A percentile compares a stretch with the other conserved stretches of the same genome.
These are phyloP conservation scores for Hanseniaspora osmophila DNA, from an alignment of 805 yeast species.

Conservation along the genomic window DNA sequence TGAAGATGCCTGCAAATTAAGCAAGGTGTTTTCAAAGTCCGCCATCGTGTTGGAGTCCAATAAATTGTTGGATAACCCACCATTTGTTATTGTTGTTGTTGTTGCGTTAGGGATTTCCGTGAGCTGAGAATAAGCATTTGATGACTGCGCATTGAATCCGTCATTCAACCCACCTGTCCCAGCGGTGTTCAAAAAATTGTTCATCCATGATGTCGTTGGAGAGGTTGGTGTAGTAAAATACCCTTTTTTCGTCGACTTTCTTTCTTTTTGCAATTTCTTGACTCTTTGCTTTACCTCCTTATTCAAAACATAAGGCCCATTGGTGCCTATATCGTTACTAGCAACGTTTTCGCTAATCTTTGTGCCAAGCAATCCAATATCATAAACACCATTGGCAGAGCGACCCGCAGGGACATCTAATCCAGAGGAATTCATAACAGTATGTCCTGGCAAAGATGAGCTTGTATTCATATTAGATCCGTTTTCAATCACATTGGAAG, in stretches of 20 bases:
- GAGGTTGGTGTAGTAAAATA: constrained; percentile 6
- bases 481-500: too few species aligned
- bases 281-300: background rate
- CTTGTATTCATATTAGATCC: too few species aligned
- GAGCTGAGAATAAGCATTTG: background rate
- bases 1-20: constrained; percentile 2
- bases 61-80: background rate
- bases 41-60: constrained; percentile 3
- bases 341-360: background rate
- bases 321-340: background rate
- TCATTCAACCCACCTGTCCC: background rate
- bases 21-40: constrained; percentile 2
- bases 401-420: too few species aligned
- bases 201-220: constrained; percentile 6
- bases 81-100: background rate
- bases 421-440: too few species aligned
- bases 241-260: constrained; percentile 3
- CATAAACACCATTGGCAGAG: too few species aligned
- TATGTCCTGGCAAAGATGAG: too few species aligned
- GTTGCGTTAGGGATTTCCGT: background rate
- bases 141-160: background rate
- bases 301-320: background rate
- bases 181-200: constrained; percentile 1
- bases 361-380: too few species aligned
- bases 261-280: background rate